These are phyloP conservation scores for Xerocomus brunneocitrinus DNA, from an alignment of 768 basidiomycete genomes.

Conservation along the genomic window DNA sequence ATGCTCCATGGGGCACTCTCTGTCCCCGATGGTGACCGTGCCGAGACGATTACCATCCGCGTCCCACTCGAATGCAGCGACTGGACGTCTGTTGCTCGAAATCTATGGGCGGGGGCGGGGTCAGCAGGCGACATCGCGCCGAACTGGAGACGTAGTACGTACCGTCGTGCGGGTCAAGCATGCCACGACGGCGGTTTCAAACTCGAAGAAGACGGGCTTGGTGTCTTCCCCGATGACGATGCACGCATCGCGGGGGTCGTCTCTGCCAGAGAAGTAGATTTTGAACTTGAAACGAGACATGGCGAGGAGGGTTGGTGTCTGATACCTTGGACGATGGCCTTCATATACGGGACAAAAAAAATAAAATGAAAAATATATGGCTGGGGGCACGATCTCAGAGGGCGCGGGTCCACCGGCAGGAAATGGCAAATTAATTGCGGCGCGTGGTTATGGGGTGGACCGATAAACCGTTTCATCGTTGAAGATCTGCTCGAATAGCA, in stretches of 20 bases:
- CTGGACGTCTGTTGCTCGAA: constrained; percentile 45
- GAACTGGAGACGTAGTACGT: too few relatives aligned
- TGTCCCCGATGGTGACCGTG: constrained; percentile 47
- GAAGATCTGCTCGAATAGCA: constrained; percentile 15
- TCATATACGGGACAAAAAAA: constrained; percentile 25
- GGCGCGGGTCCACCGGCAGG: constrained; percentile 45
- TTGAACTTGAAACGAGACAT: constrained; percentile 43
- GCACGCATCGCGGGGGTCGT: constrained; percentile 61
- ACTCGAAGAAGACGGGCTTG: constrained; percentile 57
- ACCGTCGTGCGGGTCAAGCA: constrained; percentile 11
- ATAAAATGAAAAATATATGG: background rate
- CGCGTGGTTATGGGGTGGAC: constrained; percentile 28
- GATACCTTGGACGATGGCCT: constrained; percentile 6
- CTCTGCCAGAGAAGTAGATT: constrained; percentile 65
- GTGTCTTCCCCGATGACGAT: constrained; percentile 63
- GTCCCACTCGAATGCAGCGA: constrained; percentile 50
- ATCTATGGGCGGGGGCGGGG: constrained; percentile 12
- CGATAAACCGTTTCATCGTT: constrained; percentile 7
- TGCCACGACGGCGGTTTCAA: constrained; percentile 46
- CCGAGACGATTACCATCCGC: constrained; percentile 32
- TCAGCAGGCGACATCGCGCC: too few relatives aligned
- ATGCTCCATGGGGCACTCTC: constrained; percentile 57
- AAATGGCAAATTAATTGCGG: constrained; percentile 42
- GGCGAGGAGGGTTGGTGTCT: constrained; percentile 1
- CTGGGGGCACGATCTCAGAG: constrained; percentile 39